phyloP scores from a whole-genome alignment of 2,329 filamentous ascomycete species.

The Harringtonia lauricola region DNA sequence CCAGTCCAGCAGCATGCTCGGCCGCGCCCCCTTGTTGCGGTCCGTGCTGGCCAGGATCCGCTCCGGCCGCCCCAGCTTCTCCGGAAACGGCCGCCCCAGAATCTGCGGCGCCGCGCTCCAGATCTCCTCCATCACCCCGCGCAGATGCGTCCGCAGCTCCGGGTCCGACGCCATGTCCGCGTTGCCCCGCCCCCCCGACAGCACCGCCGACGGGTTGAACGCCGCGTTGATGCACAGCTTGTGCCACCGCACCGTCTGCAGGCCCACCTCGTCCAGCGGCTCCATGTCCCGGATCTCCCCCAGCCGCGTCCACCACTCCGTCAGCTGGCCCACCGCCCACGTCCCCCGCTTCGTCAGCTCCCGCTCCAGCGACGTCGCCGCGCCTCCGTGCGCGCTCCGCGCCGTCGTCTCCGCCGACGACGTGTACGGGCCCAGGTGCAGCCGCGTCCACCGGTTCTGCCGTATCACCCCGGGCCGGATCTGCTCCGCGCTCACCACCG shows the following conservation, averaged over 20 bases:
- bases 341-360: conserved; percentile 17
- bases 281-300: conserved; percentile 57
- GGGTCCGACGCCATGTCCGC: conserved; percentile 51
- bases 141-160: conserved; percentile 50
- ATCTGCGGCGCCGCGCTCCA: conserved; percentile 51
- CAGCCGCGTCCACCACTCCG: conserved; percentile 39
- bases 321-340: conserved; percentile 35
- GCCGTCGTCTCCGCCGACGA: conserved; percentile 19
- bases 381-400: background rate
- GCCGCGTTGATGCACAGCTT: conserved; percentile 68
- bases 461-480: conserved; percentile 48
- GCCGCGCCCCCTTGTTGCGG: conserved; percentile 51
- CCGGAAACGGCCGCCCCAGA: conserved; percentile 48
- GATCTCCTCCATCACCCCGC: conserved; percentile 60
- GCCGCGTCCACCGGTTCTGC: conserved; percentile 65
- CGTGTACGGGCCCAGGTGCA: conserved; percentile 57
- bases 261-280: conserved; percentile 44
- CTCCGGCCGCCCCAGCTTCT: conserved; percentile 49
- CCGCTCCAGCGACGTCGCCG: background rate
- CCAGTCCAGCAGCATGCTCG: conserved; percentile 62
- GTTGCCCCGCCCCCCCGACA: conserved; percentile 54
- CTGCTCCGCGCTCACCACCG: conserved; percentile 59
- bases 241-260: conserved; percentile 65
- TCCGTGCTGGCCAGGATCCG: conserved; percentile 51
- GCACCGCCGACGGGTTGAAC: conserved; percentile 62